Conservation (phyloP, 352 stramenopile species). For the Phytophthora brassicae region DNA sequence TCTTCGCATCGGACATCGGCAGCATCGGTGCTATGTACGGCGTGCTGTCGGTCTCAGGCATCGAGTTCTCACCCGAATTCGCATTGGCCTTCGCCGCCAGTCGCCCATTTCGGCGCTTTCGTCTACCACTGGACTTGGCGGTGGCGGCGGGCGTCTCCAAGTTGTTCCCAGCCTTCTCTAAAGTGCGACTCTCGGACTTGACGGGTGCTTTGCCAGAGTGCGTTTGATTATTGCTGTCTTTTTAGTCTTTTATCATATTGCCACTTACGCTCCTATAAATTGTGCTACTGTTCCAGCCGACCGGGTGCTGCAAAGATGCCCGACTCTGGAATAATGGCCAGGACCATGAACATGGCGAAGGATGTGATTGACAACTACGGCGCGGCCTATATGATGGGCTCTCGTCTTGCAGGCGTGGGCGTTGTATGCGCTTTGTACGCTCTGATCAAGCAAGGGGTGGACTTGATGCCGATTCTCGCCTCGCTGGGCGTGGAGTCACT, state of each 20-base stretch:
- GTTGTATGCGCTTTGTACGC: constrained; percentile 76
- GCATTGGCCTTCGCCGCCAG: constrained; percentile 83
- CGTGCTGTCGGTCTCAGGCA: constrained; percentile 56
- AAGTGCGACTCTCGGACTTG: constrained; percentile 72
- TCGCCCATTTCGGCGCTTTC: constrained; percentile 78
- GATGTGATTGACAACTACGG: constrained; percentile 86
- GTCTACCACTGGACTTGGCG: constrained; percentile 76
- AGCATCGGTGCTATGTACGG: constrained; percentile 82
- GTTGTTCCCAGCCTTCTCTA: constrained; percentile 70
- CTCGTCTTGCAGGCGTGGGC: constrained; percentile 71
- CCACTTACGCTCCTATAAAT: neutral
- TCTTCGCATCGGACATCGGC: constrained; percentile 82
- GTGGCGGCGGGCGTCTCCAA: constrained; percentile 67
- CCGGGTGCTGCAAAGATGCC: constrained; percentile 12
- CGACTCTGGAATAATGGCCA: constrained; percentile 47
- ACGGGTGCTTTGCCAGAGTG: constrained; percentile 60
- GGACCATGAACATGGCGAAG: constrained; percentile 68
- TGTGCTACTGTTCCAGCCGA: constrained; percentile 24
- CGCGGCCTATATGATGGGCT: constrained; percentile 89
- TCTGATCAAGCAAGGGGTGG: constrained; percentile 81
- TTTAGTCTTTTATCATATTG: neutral
- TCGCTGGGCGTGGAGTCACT: constrained; percentile 71
- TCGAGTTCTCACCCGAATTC: constrained; percentile 85
- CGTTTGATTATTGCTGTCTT: neutral
- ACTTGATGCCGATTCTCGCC: constrained; percentile 78